phyloP scores from a whole-genome alignment of 306 rosid species.

The Begonia peltatifolia region DNA sequence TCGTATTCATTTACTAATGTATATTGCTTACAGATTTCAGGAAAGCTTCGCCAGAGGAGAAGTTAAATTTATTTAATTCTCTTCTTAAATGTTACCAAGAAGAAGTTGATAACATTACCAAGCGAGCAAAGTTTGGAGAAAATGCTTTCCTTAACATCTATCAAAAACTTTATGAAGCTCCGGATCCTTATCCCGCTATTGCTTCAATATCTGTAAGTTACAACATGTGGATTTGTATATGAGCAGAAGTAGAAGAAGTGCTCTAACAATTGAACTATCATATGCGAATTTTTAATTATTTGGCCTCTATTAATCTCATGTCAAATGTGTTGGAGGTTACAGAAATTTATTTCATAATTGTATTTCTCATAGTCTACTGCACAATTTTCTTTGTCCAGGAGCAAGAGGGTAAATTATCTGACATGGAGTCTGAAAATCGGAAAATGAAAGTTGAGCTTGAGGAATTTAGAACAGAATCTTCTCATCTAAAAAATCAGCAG shows the following conservation, averaged over 20 bases:
- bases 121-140: slow-evolving; percentile 93
- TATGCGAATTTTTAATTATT: neutral
- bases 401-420: slow-evolving; percentile 79
- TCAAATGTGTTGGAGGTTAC: too few relatives aligned
- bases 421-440: slow-evolving; percentile 80
- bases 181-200: slow-evolving; percentile 92
- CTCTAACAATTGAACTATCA: neutral
- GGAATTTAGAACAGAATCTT: slow-evolving; percentile 93
- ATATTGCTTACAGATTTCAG: slow-evolving; percentile 50
- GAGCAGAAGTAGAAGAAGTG: neutral
- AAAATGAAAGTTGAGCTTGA: slow-evolving; percentile 99
- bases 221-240: neutral
- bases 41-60: slow-evolving; percentile 76
- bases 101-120: slow-evolving; percentile 92
- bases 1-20: neutral
- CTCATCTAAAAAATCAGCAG: slow-evolving; percentile 96
- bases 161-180: slow-evolving; percentile 92
- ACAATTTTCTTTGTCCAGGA: slow-evolving; percentile 39
- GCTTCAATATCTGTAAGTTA: slow-evolving; percentile 76
- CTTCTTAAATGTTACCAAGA: slow-evolving; percentile 88
- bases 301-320: neutral
- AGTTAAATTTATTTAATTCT: slow-evolving; percentile 52
- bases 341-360: too few relatives aligned
- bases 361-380: slow-evolving; percentile 5
- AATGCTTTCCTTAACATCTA: slow-evolving; percentile 95